Conservation (phyloP, 2,329 filamentous ascomycete species). For the Paraconiothyrium brasiliense region DNA sequence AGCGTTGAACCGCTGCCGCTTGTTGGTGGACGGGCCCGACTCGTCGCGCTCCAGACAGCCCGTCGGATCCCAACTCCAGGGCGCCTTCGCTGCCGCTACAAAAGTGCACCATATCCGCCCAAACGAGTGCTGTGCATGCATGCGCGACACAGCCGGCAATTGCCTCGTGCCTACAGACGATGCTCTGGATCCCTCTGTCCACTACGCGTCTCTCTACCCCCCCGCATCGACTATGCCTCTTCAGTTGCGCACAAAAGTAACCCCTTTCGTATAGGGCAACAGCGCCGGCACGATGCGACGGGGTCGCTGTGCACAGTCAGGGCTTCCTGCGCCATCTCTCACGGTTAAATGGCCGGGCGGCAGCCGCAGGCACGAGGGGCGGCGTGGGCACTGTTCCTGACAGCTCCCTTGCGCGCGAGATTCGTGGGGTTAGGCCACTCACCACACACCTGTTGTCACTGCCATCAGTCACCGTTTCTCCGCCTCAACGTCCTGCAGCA, state of each 20-base stretch:
- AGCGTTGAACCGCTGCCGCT: conserved; percentile 31
- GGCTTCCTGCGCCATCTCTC: background rate
- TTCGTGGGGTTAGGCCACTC: conserved; percentile 14
- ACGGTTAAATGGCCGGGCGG: conserved; percentile 18
- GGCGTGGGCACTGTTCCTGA: conserved; percentile 5
- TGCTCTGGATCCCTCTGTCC: conserved; percentile 18
- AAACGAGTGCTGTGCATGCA: conserved; percentile 20
- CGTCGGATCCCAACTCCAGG: conserved; percentile 20
- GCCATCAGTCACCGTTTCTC: conserved; percentile 24
- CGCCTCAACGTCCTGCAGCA: background rate
- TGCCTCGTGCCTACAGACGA: background rate
- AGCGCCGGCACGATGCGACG: conserved; percentile 11
- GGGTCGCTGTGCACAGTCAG: background rate
- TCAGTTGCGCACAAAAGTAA: conserved; percentile 25
- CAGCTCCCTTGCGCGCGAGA: conserved; percentile 9
- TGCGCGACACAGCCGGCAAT: conserved; percentile 21
- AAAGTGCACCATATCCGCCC: conserved; percentile 10
- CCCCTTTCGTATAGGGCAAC: conserved; percentile 19
- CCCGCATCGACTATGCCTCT: conserved; percentile 30
- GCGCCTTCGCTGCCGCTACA: conserved; percentile 7
- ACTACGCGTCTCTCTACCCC: conserved; percentile 33
- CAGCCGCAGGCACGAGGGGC: conserved; percentile 7
- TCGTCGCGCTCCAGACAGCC: conserved; percentile 21
- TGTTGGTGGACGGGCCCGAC: conserved; percentile 24
- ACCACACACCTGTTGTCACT: conserved; percentile 28